Conservation (phyloP, 2,329 filamentous ascomycete genomes). For the Alternaria panax region DNA sequence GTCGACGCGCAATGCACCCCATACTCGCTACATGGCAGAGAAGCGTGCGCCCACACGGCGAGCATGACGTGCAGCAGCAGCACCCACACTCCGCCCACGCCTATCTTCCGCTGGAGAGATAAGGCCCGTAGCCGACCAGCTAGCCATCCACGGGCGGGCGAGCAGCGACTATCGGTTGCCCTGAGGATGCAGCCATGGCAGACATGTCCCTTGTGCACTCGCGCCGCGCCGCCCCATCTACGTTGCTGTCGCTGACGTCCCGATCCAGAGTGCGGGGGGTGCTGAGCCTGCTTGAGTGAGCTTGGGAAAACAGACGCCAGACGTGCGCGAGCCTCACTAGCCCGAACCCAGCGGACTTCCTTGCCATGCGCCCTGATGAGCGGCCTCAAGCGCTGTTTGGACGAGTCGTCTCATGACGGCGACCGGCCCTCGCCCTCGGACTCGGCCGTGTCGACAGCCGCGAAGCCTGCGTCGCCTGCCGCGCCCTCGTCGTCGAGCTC, state of each 20-base stretch:
- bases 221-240: constrained; percentile 9
- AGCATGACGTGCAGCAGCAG: not conserved
- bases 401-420: constrained; percentile 46
- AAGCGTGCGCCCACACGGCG: not conserved
- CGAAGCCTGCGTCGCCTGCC: constrained; percentile 43
- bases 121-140: constrained; percentile 15
- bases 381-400: constrained; percentile 50
- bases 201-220: constrained; percentile 12
- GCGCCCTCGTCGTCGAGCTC: constrained; percentile 44
- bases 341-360: constrained; percentile 16
- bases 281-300: not conserved
- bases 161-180: constrained; percentile 17
- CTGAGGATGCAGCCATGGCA: constrained; percentile 24
- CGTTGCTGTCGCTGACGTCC: constrained; percentile 19
- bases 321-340: constrained; percentile 12
- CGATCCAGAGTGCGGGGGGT: constrained; percentile 26
- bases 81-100: constrained; percentile 6
- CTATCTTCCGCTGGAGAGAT: constrained; percentile 26
- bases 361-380: constrained; percentile 52
- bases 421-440: constrained; percentile 41
- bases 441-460: constrained; percentile 28
- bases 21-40: not conserved
- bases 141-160: constrained; percentile 22
- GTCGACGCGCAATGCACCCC: not conserved
- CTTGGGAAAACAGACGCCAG: constrained; percentile 5